Evolutionary conservation across 257 asterid species (phyloP), one percentile per base, ranked within the genome.

Genomic region (Solanum tacnaense): DNA sequence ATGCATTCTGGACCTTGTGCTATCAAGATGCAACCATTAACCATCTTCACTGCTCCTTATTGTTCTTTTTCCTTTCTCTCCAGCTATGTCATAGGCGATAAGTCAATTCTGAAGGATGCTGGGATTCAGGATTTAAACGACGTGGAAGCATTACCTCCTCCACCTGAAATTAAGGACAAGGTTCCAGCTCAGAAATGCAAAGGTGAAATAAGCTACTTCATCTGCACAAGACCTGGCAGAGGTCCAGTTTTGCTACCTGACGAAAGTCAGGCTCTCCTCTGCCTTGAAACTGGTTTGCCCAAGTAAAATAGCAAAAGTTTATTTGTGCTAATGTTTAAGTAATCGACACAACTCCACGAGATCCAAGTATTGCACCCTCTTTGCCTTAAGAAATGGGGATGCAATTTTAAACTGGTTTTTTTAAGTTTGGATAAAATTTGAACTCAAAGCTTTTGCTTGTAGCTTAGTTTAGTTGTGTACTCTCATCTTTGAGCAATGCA

Each of bases 81-180:
- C 95, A 97, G 99, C 90, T 96, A 97, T 68, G 94, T 97, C 44
- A 93, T 97, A 16, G 99, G 99, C 71, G 99, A 96, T 90, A 94
- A 92, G 88, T 93, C 99, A 8, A 94, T 97, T 90, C 86, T 97
- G 29, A 88, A 94, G 89, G 99, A 97, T 88, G 99, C 98, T 4
- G 98, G 98, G 39, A 91, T 97, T 89, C 90, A 92, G 67, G 92
- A 91, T 85, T 70, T 94, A 89, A 95, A 94, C 84, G 99, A 97
- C 38, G 86, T 95, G 2, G 98, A 95, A 72, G 93, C 94, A 46
- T 84, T 96, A 90, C 79, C 93, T 7, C 93, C 98, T 79, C 99
- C 98, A 84, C 97, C 99, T 62, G 99, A 96, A 92, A 88, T 89
- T 72, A 93, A 92, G 90, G 98, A 92, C 35, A 94, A 88, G 83